These are phyloP conservation scores for Penicillium rolfsii DNA, from an alignment of 2,329 filamentous ascomycete species.

Conservation along the genomic window DNA sequence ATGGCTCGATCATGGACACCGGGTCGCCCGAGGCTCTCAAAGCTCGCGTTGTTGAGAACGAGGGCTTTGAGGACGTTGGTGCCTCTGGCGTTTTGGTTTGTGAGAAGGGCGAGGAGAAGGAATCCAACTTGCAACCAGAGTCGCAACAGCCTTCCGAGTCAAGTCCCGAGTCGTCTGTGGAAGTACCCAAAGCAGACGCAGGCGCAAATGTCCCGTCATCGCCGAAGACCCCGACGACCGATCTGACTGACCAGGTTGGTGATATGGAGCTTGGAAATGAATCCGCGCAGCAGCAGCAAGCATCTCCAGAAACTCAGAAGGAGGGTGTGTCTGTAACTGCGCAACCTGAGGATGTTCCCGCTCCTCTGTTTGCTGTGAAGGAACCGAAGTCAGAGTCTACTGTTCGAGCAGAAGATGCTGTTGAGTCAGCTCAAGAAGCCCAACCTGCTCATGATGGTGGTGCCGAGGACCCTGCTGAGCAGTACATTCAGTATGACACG, in stretches of 20 bases:
- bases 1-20: conserved; percentile 47
- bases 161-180: conserved; percentile 17
- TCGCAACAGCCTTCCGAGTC: conserved; percentile 22
- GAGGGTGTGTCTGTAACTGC: conserved; percentile 47
- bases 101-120: conserved; percentile 64
- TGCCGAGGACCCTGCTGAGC: conserved; percentile 31
- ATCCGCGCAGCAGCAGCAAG: conserved; percentile 13
- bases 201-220: not conserved
- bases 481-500: conserved; percentile 60
- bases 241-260: conserved; percentile 59
- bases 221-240: conserved; percentile 46
- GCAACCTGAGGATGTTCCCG: conserved; percentile 69
- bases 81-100: conserved; percentile 71
- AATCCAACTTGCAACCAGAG: conserved; percentile 10
- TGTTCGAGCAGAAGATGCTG: conserved; percentile 22
- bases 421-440: conserved; percentile 25
- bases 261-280: conserved; percentile 59
- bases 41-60: conserved; percentile 79
- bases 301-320: conserved; percentile 9
- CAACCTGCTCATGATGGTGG: conserved; percentile 26
- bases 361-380: conserved; percentile 65
- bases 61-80: conserved; percentile 89
- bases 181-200: not conserved
- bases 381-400: conserved; percentile 28
- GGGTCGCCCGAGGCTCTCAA: conserved; percentile 68